Base-by-base conservation (phyloP, 108 stramenopile species). In the Skeletonema tropicum region DNA sequence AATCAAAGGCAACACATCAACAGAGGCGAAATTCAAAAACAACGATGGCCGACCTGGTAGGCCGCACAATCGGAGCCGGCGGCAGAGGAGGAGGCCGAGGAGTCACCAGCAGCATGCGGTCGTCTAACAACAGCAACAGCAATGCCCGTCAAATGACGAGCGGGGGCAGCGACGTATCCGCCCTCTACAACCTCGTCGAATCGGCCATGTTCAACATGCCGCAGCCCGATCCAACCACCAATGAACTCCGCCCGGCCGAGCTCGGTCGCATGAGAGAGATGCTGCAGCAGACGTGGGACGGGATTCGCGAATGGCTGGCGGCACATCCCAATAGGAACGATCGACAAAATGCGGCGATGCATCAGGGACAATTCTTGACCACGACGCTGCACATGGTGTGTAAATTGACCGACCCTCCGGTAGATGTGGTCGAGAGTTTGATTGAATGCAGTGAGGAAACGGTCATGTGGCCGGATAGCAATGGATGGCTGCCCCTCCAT, bases 401-500 rank as follows among this genome's bases (percentile, higher is more conserved):
- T 71, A 88, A 90, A 62, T 52, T 90, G 26, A 41, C 70, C 21
- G 78, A 79, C 31, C 90, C 89, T 39, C 92, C 92, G 0, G 64
- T 71, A 15, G 92, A 94, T 70, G 59, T 90, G 19, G 70, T 90
- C 7, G 30, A 66, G 38, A 73, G 57, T 12, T 73, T 94, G 26
- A 74, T 91, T 0, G 77, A 80, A 21, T 79, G 84, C 23, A 83
- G 80, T 19, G 81, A 85, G 0, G 89, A 90, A 57, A 79, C 77
- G 35, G 87, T 58, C 5, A 61, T 60, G 12, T 90, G 89, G 89
- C 74, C 68, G 17, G 94, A 95, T 78, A 64, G 49, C 39, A 86
- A 90, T 69, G 88, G 88, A 0, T 91, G 92, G 90, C 68, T 92
- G 30, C 94, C 94, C 0, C 66, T 95, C 49, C 94, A 95, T 74